Evolutionary conservation across 257 asterid genomes (phyloP), one percentile per base, ranked within the genome.

Genomic region (Anisodus acutangulus): DNA sequence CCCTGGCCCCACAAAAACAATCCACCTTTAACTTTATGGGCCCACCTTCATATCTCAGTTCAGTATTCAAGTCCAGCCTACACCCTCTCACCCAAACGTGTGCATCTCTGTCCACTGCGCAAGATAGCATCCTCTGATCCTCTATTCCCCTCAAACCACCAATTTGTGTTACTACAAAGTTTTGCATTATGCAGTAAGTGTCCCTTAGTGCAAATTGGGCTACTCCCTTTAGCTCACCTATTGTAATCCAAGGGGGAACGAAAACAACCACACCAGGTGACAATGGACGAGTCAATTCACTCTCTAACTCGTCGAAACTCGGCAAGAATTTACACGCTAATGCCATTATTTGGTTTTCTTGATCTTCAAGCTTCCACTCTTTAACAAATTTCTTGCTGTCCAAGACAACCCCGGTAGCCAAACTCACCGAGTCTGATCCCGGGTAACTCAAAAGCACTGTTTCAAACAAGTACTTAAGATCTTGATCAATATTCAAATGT

Each of bases 51-150:
- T 94, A 91, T 87, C 92, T 93, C 67, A 93, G 83, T 39, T 83
- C 54, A 3, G 97, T 91, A 45, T 35, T 70, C 86, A 93, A 87
- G 84, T 94, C 92, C 69, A 95, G 82, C 51, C 95, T 93, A 15
- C 83, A 43, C 39, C 97, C 98, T 86, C 97, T 91, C 71, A 95
- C 93, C 97, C 97, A 95, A 74, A 95, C 91, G 64, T 84, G 87
- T 5, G 79, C 85, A 22, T 90, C 94, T 3, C 88, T 85, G 82
- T 89, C 86, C 9, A 91, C 68, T 4, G 79, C 17, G 13, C 83
- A 43, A 70, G 86, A 68, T 54, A 94, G 53, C 60, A 90, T 87
- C 89, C 80, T 84, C 11, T 88, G 90, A 37, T 90, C 93, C 19
- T 93, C 94, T 8, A 93, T 85, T 81, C 86, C 90, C 88, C 79